Base-by-base conservation (phyloP, 164 flowering plant species). In the Magnolia changhungtana region DNA sequence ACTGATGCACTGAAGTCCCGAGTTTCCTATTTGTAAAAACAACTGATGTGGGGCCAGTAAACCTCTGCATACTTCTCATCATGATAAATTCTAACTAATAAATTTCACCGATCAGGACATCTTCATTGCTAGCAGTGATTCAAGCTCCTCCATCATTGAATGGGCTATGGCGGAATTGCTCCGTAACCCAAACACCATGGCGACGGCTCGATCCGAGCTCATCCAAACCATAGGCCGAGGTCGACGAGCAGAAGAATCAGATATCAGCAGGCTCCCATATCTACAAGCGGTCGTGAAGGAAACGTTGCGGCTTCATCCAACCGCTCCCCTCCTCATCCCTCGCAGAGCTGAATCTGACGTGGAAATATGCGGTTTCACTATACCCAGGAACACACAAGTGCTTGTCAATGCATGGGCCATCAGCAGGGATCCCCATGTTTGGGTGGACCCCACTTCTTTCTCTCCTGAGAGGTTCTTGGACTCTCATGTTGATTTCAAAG, bases 331-430 rank as follows among this genome's bases (percentile, higher is more conserved):
- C 51, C 50, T 75, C 18, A 61, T 21, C 83, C 84, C 14, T 69
- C 83, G 74, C 52, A 81, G 78, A 71, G 78, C 85, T 0, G 72
- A 74, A 24, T 18, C 61, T 0, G 86, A 80, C 18, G 77, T 76
- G 6, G 83, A 86, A 58, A 72, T 88, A 4, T 18, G 74, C 9
- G 88, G 84, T 49, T 81, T 69, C 64, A 65, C 68, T 0, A 69
- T 88, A 1, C 85, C 86, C 1, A 82, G 82, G 71, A 63, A 76
- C 65, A 73, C 87, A 7, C 86, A 83, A 61, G 71, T 86, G 1
- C 67, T 81, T 1, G 81, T 86, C 3, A 88, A 86, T 29, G 71
- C 72, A 3, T 86, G 88, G 87, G 85, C 85, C 3, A 83, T 84
- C 2, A 80, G 85, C 4, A 74, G 84, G 72, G 89, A 85, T 24